Conservation (phyloP, 768 basidiomycete genomes). For the Lentinula boryana region DNA sequence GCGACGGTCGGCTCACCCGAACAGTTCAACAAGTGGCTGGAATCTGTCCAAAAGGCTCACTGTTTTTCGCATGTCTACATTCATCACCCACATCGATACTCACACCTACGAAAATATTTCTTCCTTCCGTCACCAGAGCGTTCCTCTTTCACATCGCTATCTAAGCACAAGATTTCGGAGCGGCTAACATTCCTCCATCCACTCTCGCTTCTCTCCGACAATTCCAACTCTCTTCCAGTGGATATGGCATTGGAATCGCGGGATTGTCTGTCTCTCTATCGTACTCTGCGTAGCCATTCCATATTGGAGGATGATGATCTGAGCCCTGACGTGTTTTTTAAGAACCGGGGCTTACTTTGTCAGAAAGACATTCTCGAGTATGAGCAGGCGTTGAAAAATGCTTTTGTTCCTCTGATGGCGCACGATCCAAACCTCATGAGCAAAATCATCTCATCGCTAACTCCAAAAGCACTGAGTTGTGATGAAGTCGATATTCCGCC, state of each 20-base stretch:
- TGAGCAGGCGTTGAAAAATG: slow-evolving; percentile 45
- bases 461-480: neutral
- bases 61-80: slow-evolving; percentile 56
- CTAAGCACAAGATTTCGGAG: slow-evolving; percentile 27
- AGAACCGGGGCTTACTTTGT: slow-evolving; percentile 30
- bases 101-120: slow-evolving; percentile 64
- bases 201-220: slow-evolving; percentile 51
- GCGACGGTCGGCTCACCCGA: slow-evolving; percentile 67
- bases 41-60: slow-evolving; percentile 51
- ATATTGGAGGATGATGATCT: slow-evolving; percentile 24
- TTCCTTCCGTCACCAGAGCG: slow-evolving; percentile 31
- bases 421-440: slow-evolving; percentile 10
- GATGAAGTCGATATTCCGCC: neutral
- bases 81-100: slow-evolving; percentile 63
- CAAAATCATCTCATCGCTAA: neutral
- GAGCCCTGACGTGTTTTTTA: slow-evolving; percentile 42
- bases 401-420: slow-evolving; percentile 20
- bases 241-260: slow-evolving; percentile 60
- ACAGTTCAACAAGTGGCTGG: slow-evolving; percentile 60
- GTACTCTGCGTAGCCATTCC: slow-evolving; percentile 26
- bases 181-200: slow-evolving; percentile 59
- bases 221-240: slow-evolving; percentile 42
- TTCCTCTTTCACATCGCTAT: slow-evolving; percentile 30
- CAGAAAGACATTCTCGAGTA: slow-evolving; percentile 60
- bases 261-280: slow-evolving; percentile 50